Conservation (phyloP, 2,329 filamentous ascomycete species). For the Trichoderma sp. region DNA sequence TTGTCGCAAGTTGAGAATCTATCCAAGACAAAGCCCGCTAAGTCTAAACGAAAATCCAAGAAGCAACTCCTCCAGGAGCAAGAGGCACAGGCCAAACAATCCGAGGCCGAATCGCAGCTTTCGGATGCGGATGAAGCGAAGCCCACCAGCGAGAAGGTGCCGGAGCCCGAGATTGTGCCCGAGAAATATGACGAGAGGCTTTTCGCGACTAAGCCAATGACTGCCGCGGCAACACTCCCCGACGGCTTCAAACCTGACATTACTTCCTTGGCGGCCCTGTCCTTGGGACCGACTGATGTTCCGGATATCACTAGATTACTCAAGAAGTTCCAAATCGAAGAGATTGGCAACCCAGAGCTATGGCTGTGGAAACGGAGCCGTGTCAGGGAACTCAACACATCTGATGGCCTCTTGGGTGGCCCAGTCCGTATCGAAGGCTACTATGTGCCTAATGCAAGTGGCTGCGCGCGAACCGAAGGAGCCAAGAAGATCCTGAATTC, state of each 20-base stretch:
- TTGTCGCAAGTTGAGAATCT: constrained; percentile 41
- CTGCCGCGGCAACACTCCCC: constrained; percentile 45
- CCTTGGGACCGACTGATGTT: constrained; percentile 43
- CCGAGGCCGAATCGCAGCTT: constrained; percentile 44
- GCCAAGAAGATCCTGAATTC: constrained; percentile 94
- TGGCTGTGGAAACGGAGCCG: constrained; percentile 59
- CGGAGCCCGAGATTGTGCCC: constrained; percentile 40
- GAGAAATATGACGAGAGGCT: constrained; percentile 47
- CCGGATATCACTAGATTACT: constrained; percentile 50
- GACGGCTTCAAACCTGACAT: constrained; percentile 46
- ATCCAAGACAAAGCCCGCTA: constrained; percentile 55
- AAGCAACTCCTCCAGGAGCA: constrained; percentile 71
- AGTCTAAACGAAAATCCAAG: constrained; percentile 73
- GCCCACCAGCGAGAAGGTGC: constrained; percentile 25
- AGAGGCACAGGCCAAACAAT: constrained; percentile 56
- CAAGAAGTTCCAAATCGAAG: constrained; percentile 44
- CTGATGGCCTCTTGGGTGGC: constrained; percentile 26
- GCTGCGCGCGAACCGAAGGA: constrained; percentile 86
- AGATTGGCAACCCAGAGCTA: constrained; percentile 50
- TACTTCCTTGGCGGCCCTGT: constrained; percentile 43
- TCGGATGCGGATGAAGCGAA: constrained; percentile 41
- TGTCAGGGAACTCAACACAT: constrained; percentile 53
- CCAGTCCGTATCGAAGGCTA: constrained; percentile 56
- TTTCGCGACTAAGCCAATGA: constrained; percentile 48
- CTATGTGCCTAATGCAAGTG: constrained; percentile 83